Evolutionary conservation across 1,284 basidiomycete species (phyloP).

Genomic region (Vanrija sp.): DNA sequence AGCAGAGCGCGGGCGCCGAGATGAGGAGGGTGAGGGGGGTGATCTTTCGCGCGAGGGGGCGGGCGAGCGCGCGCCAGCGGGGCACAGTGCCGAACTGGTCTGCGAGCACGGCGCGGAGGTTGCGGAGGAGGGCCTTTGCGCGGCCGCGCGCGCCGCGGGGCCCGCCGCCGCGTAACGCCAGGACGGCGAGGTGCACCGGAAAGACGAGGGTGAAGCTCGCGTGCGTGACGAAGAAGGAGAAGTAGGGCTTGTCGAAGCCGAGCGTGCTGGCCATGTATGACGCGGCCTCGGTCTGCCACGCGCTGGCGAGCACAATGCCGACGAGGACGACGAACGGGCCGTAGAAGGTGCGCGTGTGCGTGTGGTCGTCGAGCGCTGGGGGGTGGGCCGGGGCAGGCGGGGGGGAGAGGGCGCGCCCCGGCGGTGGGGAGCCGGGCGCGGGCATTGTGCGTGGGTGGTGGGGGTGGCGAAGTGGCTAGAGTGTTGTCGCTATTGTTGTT

Average conservation of each 20-base stretch:
- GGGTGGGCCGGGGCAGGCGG: too few relatives aligned
- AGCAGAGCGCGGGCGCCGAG: slow-evolving; percentile 34
- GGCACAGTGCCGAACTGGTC: slow-evolving; percentile 16
- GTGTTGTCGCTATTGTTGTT: too few relatives aligned
- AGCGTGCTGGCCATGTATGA: slow-evolving; percentile 26
- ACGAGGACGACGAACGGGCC: slow-evolving; percentile 38
- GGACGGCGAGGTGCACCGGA: slow-evolving; percentile 34
- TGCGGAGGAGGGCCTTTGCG: slow-evolving; percentile 9
- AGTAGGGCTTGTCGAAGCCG: slow-evolving; percentile 45
- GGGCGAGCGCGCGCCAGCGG: slow-evolving; percentile 26
- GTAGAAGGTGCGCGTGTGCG: slow-evolving; percentile 7
- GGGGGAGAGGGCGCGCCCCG: background rate
- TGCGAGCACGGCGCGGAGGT: slow-evolving; percentile 14
- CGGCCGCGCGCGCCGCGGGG: background rate
- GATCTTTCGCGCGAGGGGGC: slow-evolving; percentile 24
- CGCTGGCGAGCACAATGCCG: slow-evolving; percentile 40
- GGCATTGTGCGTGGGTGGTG: too few relatives aligned
- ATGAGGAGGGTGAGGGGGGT: slow-evolving; percentile 34
- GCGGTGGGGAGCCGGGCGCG: too few relatives aligned
- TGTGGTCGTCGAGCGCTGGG: background rate
- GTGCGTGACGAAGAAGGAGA: slow-evolving; percentile 49
- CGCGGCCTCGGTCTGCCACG: slow-evolving; percentile 46
- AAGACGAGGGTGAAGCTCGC: slow-evolving; percentile 44
- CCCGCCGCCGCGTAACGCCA: slow-evolving; percentile 12
- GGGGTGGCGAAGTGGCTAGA: too few relatives aligned